Percentiles rank a stretch among this genome's conserved stretches.
Evolutionary conservation across 345 rosid species (phyloP).

Genomic region (Fremontodendron californicum): DNA sequence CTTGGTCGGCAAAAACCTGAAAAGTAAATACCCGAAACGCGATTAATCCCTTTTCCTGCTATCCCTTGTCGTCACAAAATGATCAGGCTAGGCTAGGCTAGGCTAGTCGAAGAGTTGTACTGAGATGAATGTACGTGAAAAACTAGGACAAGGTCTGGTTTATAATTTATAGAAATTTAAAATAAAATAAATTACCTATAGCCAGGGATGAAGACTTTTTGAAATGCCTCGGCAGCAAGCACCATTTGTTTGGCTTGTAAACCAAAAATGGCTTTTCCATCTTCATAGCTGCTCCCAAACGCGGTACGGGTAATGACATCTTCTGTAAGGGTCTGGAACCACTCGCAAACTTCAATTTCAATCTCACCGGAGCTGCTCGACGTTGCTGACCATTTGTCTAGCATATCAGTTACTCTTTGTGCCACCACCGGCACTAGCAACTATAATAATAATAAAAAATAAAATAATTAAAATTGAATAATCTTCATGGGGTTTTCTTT

Average conservation of each 20-base stretch:
- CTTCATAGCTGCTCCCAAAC: slow-evolving; percentile 73
- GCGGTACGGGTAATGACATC: slow-evolving; percentile 78
- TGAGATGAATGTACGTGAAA: not conserved
- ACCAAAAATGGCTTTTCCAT: slow-evolving; percentile 65
- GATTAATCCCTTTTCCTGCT: not conserved
- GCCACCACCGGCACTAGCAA: slow-evolving; percentile 14
- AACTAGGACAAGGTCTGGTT: too few species aligned
- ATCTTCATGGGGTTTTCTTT: not conserved
- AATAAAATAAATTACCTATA: slow-evolving; percentile 36
- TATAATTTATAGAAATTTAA: not conserved
- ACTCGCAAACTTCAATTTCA: slow-evolving; percentile 60
- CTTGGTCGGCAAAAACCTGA: slow-evolving; percentile 68
- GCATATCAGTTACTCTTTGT: slow-evolving; percentile 12
- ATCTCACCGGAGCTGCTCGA: slow-evolving; percentile 31
- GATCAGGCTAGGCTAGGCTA: too few species aligned
- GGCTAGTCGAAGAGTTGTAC: too few species aligned
- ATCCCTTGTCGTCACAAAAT: too few species aligned
- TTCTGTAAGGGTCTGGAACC: slow-evolving; percentile 65
- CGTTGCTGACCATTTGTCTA: slow-evolving; percentile 18
- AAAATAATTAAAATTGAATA: not conserved
- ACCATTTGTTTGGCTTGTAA: slow-evolving; percentile 71
- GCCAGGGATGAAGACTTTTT: slow-evolving; percentile 65
- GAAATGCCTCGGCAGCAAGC: slow-evolving; percentile 64
- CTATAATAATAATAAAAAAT: not conserved
- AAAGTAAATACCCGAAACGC: not conserved